Conservation (phyloP, 2,329 filamentous ascomycete species). For the Ambrosiella beaveri region DNA sequence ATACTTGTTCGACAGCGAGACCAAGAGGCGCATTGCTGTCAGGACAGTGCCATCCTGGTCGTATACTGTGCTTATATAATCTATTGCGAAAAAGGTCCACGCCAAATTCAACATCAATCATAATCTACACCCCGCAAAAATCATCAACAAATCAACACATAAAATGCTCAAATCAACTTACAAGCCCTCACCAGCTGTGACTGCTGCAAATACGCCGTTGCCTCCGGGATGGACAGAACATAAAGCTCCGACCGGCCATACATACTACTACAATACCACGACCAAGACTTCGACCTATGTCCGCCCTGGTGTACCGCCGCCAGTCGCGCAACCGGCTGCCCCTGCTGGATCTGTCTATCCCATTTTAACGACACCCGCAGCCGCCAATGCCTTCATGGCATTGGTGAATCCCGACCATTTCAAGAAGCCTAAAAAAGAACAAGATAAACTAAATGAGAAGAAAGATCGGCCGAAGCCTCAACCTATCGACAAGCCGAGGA, state of each 20-base stretch:
- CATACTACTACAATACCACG: conserved; percentile 70
- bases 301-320: conserved; percentile 36
- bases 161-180: conserved; percentile 65
- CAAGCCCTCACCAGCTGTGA: conserved; percentile 32
- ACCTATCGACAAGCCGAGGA: conserved; percentile 63
- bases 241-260: conserved; percentile 70
- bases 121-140: neutral
- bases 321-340: neutral
- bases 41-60: neutral
- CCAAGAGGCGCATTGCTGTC: too few species aligned
- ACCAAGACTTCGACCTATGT: conserved; percentile 80
- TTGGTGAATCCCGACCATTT: conserved; percentile 28
- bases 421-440: conserved; percentile 21
- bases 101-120: neutral
- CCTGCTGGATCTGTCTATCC: neutral
- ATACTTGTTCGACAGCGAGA: too few species aligned
- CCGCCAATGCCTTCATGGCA: conserved; percentile 44
- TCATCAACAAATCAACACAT: neutral
- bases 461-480: conserved; percentile 40
- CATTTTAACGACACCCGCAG: conserved; percentile 33
- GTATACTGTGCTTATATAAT: neutral
- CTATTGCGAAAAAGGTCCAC: neutral
- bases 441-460: conserved; percentile 23
- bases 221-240: conserved; percentile 84
- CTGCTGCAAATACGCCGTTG: conserved; percentile 34